Conservation (phyloP, 202 grass and related monocot species). For the Schoenoplectus tabernaemontani region DNA sequence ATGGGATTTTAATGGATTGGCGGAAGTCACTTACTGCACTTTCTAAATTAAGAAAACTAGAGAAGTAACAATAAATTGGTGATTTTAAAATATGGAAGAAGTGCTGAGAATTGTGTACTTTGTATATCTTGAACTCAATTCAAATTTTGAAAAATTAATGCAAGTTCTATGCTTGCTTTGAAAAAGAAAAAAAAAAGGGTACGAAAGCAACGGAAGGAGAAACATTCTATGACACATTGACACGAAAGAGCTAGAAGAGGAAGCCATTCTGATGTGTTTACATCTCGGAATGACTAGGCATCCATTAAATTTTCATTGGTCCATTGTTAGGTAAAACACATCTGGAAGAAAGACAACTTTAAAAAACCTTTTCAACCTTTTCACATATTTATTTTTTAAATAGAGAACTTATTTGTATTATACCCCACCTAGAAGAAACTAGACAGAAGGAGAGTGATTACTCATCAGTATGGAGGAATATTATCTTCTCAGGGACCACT, state of each 20-base stretch:
- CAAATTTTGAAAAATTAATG: too few species aligned
- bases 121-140: too few species aligned
- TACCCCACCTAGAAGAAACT: neutral
- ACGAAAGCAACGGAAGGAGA: neutral
- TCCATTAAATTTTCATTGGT: conserved; percentile 8
- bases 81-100: too few species aligned
- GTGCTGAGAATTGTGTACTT: too few species aligned
- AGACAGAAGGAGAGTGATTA: neutral
- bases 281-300: conserved; percentile 2
- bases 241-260: neutral
- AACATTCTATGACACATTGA: conserved; percentile 3
- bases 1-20: neutral
- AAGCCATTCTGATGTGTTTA: neutral
- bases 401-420: conserved; percentile 7
- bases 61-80: neutral
- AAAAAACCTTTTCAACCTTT: neutral
- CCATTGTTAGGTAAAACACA: conserved; percentile 20
- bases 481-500: neutral
- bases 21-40: neutral
- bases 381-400: neutral
- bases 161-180: neutral
- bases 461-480: neutral
- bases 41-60: neutral
- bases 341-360: conserved; percentile 9
- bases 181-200: neutral